These are phyloP conservation scores for Neurospora cerealis DNA, from an alignment of 495 filamentous ascomycete species.

Conservation along the genomic window DNA sequence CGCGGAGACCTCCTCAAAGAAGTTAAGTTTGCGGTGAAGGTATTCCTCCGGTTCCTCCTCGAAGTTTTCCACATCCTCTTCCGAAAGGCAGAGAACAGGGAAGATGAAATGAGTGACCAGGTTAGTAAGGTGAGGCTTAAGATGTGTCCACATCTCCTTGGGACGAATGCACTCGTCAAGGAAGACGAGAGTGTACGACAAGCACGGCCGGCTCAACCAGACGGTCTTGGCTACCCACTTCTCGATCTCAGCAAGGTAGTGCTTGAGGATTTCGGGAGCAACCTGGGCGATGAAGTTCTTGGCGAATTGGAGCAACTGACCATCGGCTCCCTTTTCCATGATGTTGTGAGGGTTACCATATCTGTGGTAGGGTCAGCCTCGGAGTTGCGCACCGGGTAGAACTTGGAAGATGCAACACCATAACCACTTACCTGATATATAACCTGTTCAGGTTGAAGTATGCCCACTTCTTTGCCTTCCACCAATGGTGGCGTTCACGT, in stretches of 20 bases:
- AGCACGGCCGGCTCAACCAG: slow-evolving; percentile 88
- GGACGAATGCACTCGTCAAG: slow-evolving; percentile 96
- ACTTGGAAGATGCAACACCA: not conserved
- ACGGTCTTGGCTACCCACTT: slow-evolving; percentile 91
- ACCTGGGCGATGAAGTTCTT: slow-evolving; percentile 87
- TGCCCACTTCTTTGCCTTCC: slow-evolving; percentile 99
- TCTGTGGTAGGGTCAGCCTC: slow-evolving; percentile 37
- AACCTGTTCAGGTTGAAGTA: slow-evolving; percentile 95
- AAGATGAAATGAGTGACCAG: slow-evolving; percentile 91
- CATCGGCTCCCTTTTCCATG: slow-evolving; percentile 51
- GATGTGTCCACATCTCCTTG: slow-evolving; percentile 88
- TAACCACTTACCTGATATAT: slow-evolving; percentile 64
- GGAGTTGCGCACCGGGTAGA: not conserved
- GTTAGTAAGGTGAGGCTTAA: slow-evolving; percentile 87
- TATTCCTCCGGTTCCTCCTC: slow-evolving; percentile 91
- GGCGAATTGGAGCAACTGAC: slow-evolving; percentile 66
- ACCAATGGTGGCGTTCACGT: slow-evolving; percentile 91
- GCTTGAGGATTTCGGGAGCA: slow-evolving; percentile 89
- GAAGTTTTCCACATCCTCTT: slow-evolving; percentile 91
- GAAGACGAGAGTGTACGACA: slow-evolving; percentile 86
- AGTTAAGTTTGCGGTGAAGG: slow-evolving; percentile 92
- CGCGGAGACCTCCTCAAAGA: slow-evolving; percentile 92
- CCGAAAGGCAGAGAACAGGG: slow-evolving; percentile 83
- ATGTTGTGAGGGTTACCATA: slow-evolving; percentile 74
- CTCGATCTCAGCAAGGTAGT: slow-evolving; percentile 86